Base-by-base conservation (phyloP, 495 filamentous ascomycete genomes). In the Daldinia grandis region DNA sequence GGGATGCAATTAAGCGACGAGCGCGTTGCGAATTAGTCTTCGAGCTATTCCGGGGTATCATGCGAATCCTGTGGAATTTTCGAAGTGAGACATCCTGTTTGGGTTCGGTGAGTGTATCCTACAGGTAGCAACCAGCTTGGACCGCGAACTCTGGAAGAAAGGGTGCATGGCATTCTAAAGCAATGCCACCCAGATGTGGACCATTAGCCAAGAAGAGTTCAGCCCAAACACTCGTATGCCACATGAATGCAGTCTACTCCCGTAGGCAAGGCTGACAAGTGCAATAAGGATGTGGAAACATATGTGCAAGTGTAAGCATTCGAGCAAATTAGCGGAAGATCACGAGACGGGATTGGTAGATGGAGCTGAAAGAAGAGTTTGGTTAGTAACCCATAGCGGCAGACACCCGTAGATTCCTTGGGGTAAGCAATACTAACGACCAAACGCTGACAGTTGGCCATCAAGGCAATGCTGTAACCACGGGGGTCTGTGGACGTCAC, bases 211-310 rank as follows among this genome's bases (percentile, higher is more conserved):
- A 60, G 37, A 49, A 24, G 42, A 47, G 61, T 59, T 62, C 71
- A 66, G 71, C 62, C 61, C 66, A 66, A 59, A 62, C 25, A 51
- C 47, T 38, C 31, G 40, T 56, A 66, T 63, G 40, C 57, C 42
- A 63, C 51, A 66, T 69, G 62, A 58, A 47, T 44, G 42, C 35
- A 21, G 55, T 57, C 49, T 66, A 51, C 55, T 66, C 27, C 49
- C n/a, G 38, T 53, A 12, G 70, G 62, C 66, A 73, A 68, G 71
- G 71, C 71, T 73, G 71, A 73, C 71, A 62, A 50, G 57, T 31
- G 24, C 42, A 37, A 69, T 63, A 69, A 21, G 62, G 66, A 49
- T 62, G 44, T 58, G 60, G 21, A 69, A 69, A 30, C 49, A 66
- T 62, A 38, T 38, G 58, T 15, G 57, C 62, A 57, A 63, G 62